These are phyloP conservation scores for Sesbania bispinosa DNA, from an alignment of 306 rosid genomes.

Conservation along the genomic window DNA sequence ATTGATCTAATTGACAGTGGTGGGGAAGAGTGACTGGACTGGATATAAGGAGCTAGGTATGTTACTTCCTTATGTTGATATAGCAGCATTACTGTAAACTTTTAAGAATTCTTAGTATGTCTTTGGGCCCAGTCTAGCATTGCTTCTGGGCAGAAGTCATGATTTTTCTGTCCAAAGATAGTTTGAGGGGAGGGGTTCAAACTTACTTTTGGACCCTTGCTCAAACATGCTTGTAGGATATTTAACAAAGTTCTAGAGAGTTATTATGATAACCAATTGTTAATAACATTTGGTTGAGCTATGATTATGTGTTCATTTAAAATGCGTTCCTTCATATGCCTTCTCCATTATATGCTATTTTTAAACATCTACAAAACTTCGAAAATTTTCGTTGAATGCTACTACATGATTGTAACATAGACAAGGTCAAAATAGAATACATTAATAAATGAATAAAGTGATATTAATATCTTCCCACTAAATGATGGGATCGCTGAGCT, in stretches of 20 bases:
- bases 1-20: conserved; percentile 99
- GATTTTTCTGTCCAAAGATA: neutral
- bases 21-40: conserved; percentile 99
- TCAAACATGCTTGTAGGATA: conserved; percentile 2
- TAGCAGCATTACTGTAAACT: conserved; percentile 1
- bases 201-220: conserved; percentile 11
- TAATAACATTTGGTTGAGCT: neutral
- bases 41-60: conserved; percentile 99
- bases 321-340: neutral
- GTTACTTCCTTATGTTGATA: conserved; percentile 22
- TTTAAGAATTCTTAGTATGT: neutral
- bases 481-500: no score
- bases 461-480: no score
- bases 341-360: neutral
- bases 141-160: conserved; percentile 6
- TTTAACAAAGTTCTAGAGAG: conserved; percentile 8
- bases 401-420: neutral
- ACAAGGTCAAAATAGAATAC: neutral
- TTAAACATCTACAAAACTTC: neutral
- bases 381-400: neutral
- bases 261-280: neutral
- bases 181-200: conserved; percentile 1
- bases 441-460: no score
- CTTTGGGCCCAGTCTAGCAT: neutral
- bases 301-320: neutral